Base-by-base conservation (phyloP, 2,329 filamentous ascomycete genomes). In the Chaetomiaceae sp. region DNA sequence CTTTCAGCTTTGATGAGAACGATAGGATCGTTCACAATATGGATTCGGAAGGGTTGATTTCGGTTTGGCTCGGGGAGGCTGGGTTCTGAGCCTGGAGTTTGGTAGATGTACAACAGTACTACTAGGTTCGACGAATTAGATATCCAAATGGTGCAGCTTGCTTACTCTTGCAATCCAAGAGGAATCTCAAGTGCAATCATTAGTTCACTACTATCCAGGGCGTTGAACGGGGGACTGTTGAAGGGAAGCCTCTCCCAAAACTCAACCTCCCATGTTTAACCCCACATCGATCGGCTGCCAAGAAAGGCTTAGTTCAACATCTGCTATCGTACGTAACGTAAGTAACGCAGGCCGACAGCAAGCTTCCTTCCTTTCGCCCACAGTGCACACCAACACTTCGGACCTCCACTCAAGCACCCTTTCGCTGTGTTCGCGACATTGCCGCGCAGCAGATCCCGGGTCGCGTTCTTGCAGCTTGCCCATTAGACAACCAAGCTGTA, bases 231-330 rank as follows among this genome's bases (percentile, higher is more conserved):
- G n/a, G n/a, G 27, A 31, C 3, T 31, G 27, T 31, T 6, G 27
- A 31, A 11, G 27, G 27, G n/a, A n/a, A n/a, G n/a, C n/a, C n/a
- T n/a, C 22, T n/a, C 11, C 36, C 12, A 20, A n/a, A 43, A 11
- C 20, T 40, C 27, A 31, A 11, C 8, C 6, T n/a, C 15, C 2
- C n/a, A n/a, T n/a, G n/a, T n/a, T n/a, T 22, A 51, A 59, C 56
- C 56, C 56, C 56, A 59, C 56, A 53, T 47, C 42, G 50, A 53
- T 37, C 53, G n/a, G 23, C 38, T 49, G 57, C 57, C 57, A 57
- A 59, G 57, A 59, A 53, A 20, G 49, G 57, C 47, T 58, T 57
- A 50, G 57, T 45, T 40, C 20, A 40, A 53, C 50, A 50, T n/a
- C 38, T 37, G 42, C 17, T 31, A 27, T 25, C 29, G 34, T 52